Evolutionary conservation across 2,329 filamentous ascomycete genomes (phyloP), one percentile per base, ranked within the genome.

Genomic region (Penicillium rolfsii): DNA sequence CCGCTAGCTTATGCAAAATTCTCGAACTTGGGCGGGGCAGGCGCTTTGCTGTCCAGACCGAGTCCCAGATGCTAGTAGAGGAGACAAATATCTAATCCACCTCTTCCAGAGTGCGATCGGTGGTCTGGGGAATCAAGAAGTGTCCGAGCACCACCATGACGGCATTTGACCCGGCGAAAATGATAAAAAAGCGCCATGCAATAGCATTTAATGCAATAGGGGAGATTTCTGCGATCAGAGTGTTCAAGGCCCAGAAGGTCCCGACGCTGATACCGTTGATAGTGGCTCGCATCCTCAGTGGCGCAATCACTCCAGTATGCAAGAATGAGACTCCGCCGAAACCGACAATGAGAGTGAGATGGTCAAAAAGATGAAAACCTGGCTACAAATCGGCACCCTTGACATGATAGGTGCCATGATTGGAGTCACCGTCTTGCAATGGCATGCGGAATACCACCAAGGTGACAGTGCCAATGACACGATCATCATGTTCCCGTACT

Each of bases 401-500:
- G 38, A n/a, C 19, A 41, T 22, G 38, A 41, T 41, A n/a, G 38
- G 38, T 1, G 38, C 38, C 3, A 41, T 41, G 38, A 41, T 41
- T 22, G 38, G 38, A 6, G 22, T 41, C 38, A 41, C 38, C 6
- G 38, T 41, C 3, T 22, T 41, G 6, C 38, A 41, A n/a, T 41
- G 38, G 38, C 38, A 41, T 41, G 38, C 38, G 9, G 38, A 41
- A n/a, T n/a, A 41, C 38, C n/a, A 22, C n/a, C 38, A 7, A 22
- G 38, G 38, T 22, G 38, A 41, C 16, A 41, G 19, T 11, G 38
- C 38, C 3, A 41, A 41, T 8, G 19, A 41, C n/a, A 41, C 38
- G 4, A 41, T 41, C 38, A 41, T 41, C 16, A 41, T 66, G 16
- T 69, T 69, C 38, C 64, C 63, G 16, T 65, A 68, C 43, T 48